Base-by-base conservation (phyloP, 2,329 filamentous ascomycete species). In the Venturia asperata region DNA sequence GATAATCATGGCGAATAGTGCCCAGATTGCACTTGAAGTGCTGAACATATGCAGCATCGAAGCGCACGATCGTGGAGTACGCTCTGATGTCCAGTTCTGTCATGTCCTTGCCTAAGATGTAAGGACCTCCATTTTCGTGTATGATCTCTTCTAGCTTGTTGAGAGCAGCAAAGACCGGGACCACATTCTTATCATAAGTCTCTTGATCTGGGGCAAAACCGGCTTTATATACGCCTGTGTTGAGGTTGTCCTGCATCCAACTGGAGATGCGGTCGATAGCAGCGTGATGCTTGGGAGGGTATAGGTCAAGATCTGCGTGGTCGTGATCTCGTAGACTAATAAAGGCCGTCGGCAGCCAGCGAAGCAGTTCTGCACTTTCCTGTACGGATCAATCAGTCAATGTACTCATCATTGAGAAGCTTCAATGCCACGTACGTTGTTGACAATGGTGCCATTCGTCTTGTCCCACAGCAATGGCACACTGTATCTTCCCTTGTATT, bases 291-390 rank as follows among this genome's bases (percentile, higher is more conserved):
- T 77, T 72, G 65, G 76, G 70, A 0, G 80, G 80, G 41, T 80
- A 74, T 9, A 82, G 71, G 61, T 80, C 78, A 1, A 82, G 61
- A 0, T 73, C 71, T 67, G 74, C 77, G 70, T 77, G 77, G 68
- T 79, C 73, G 6, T 76, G 75, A 2, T 76, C 75, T n/a, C 82
- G 70, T 30, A 81, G 61, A 47, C 77, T 72, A 66, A 97, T 87
- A 73, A 97, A 97, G 75, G 86, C 90, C 49, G 82, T 83, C 73
- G 90, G 90, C 67, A 97, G 80, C 90, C 96, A 96, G 73, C 92
- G 87, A 75, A 96, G 86, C 74, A 97, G 96, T 79, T 97, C 92
- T 70, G 87, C 87, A 76, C 89, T 91, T 82, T 96, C 92, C 34
- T 64, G 15, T 4, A 10, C 10, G 21, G 1, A n/a, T 34, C 9